Evolutionary conservation across 2,329 filamentous ascomycete genomes (phyloP).

Genomic region (Ambrosiella cleistominuta): DNA sequence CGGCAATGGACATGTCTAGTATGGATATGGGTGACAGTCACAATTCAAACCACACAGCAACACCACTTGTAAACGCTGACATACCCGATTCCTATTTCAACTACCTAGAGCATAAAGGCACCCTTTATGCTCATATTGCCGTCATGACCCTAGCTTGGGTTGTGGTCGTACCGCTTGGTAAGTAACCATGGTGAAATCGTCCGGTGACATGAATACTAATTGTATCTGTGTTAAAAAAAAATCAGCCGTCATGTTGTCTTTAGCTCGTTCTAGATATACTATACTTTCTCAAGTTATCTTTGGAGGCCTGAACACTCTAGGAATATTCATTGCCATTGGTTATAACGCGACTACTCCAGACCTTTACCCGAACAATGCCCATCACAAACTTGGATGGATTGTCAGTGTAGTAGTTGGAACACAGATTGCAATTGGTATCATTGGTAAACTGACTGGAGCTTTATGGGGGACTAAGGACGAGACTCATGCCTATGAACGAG

Average conservation of each 20-base stretch:
- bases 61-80: neutral
- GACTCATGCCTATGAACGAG: slow-evolving; percentile 5
- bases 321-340: slow-evolving; percentile 45
- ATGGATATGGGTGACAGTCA: slow-evolving; percentile 14
- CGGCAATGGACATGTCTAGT: neutral
- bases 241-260: slow-evolving; percentile 67
- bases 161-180: slow-evolving; percentile 54
- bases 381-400: slow-evolving; percentile 77
- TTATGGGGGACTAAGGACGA: slow-evolving; percentile 8
- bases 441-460: slow-evolving; percentile 39
- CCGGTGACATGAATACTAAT: no score
- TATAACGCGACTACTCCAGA: slow-evolving; percentile 75
- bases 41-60: slow-evolving; percentile 6
- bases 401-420: slow-evolving; percentile 52
- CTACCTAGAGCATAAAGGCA: slow-evolving; percentile 30
- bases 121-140: slow-evolving; percentile 52
- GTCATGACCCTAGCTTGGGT: slow-evolving; percentile 59
- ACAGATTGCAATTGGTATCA: slow-evolving; percentile 51
- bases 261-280: slow-evolving; percentile 60
- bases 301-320: slow-evolving; percentile 42
- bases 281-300: slow-evolving; percentile 53
- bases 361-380: slow-evolving; percentile 72
- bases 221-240: neutral
- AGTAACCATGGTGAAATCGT: slow-evolving; percentile 19
- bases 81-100: slow-evolving; percentile 40